Base-by-base conservation (phyloP, 805 yeast species). In the Ogataea glucozyma region DNA sequence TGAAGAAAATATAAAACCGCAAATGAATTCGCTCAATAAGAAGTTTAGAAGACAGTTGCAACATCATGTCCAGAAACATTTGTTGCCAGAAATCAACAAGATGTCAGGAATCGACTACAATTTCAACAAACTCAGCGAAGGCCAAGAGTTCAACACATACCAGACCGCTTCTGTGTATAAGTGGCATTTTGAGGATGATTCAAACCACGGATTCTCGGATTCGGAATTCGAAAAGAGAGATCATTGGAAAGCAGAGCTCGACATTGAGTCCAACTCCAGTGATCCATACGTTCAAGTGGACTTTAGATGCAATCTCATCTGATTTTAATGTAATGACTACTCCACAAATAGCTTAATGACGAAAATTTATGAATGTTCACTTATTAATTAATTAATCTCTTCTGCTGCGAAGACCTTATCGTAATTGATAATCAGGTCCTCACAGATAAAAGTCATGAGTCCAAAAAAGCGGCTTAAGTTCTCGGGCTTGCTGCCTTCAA, bases 41-140 rank as follows among this genome's bases (percentile, higher is more conserved):
- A 83, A 83, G 64, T 85, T 83, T 59, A 79, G 78, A 47, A 73
- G 91, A 60, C 83, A 83, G 62, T 71, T 85, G 61, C 83, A 81
- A 56, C 91, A 85, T 62, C 91, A 85, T 57, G 71, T 85, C 42
- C 77, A 80, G 54, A 82, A 82, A 57, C 90, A 84, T 61, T 66
- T 85, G 58, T 69, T 85, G 58, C 73, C 75, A 47, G 90, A 83
- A 53, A 79, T 85, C 65, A 75, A 73, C 48, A 71, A 69, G 44
- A 76, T 79, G 60, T 68, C 81, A n/a, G 85, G 87, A 34, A 75
- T 75, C 54, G 61, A 65, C 30, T 65, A 65, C 42, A 46, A 56
- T 2, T 62, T 72, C 42, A 47, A 52, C 31, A 74, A 76, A 39
- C 72, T 67, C 24, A 69, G 73, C 41, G 75, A 78, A 46, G 79